These are phyloP conservation scores for Aureoboletus auriporus DNA, from an alignment of 768 basidiomycete genomes.

Conservation along the genomic window DNA sequence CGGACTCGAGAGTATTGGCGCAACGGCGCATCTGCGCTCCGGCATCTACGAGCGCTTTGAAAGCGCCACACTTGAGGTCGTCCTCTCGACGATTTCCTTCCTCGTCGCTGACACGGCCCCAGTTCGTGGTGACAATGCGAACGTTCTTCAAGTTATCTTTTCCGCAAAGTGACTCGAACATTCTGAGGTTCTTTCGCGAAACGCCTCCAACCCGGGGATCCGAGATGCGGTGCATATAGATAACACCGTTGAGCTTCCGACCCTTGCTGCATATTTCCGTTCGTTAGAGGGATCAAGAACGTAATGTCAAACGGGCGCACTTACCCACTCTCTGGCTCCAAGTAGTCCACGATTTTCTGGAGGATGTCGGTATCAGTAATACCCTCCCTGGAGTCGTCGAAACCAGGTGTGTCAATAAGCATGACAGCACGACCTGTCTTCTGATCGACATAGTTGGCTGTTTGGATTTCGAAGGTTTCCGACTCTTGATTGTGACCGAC, in stretches of 20 bases:
- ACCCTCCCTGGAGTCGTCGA: slow-evolving; percentile 10
- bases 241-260: slow-evolving; percentile 36
- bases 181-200: slow-evolving; percentile 37
- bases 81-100: slow-evolving; percentile 25
- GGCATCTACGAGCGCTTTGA: slow-evolving; percentile 40
- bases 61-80: slow-evolving; percentile 34
- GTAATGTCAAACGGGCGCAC: neutral
- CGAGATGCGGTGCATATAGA: slow-evolving; percentile 45
- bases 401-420: slow-evolving; percentile 17
- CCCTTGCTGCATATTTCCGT: neutral
- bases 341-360: slow-evolving; percentile 7
- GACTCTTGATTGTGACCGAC: slow-evolving; percentile 10
- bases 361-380: slow-evolving; percentile 20
- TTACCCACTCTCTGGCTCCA: slow-evolving; percentile 1
- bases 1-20: slow-evolving; percentile 35
- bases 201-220: slow-evolving; percentile 42
- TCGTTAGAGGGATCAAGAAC: neutral
- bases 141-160: slow-evolving; percentile 38
- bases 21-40: slow-evolving; percentile 40
- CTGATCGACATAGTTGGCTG: neutral
- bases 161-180: slow-evolving; percentile 46
- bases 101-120: slow-evolving; percentile 31
- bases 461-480: slow-evolving; percentile 5
- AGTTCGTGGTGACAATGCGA: slow-evolving; percentile 46
- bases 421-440: slow-evolving; percentile 2